Conservation (phyloP, 768 basidiomycete species). For the Kwoniella heveanensis region DNA sequence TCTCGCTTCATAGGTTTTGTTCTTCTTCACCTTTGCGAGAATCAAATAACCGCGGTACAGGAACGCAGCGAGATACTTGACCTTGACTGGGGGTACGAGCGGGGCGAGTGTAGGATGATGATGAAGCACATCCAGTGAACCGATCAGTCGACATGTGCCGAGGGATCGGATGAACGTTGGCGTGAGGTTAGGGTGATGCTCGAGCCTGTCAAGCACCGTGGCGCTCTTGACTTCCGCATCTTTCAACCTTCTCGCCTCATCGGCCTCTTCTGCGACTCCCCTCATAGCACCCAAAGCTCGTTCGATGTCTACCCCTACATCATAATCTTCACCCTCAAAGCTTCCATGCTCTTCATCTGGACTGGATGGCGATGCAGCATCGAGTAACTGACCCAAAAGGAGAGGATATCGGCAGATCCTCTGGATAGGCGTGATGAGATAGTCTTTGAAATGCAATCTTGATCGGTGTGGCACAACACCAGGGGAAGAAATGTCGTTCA, state of each 20-base stretch:
- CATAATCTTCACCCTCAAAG: constrained; percentile 23
- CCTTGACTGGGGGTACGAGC: constrained; percentile 62
- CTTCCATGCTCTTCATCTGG: constrained; percentile 22
- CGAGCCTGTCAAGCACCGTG: constrained; percentile 70
- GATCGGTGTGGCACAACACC: constrained; percentile 29
- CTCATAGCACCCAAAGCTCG: constrained; percentile 68
- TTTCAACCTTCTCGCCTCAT: constrained; percentile 73
- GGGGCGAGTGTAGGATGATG: constrained; percentile 64
- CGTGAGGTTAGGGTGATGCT: constrained; percentile 52
- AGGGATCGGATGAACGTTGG: constrained; percentile 62
- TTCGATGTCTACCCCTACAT: constrained; percentile 50
- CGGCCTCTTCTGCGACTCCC: constrained; percentile 72
- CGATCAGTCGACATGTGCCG: constrained; percentile 76
- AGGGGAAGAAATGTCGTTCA: constrained; percentile 30
- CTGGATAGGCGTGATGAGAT: constrained; percentile 96
- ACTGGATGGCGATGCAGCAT: constrained; percentile 24
- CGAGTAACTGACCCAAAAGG: constrained; percentile 72
- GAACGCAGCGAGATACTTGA: constrained; percentile 88
- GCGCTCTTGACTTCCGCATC: constrained; percentile 69
- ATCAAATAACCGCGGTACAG: constrained; percentile 87
- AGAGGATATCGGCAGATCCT: constrained; percentile 93
- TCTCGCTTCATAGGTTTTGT: constrained; percentile 73
- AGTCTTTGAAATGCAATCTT: constrained; percentile 65
- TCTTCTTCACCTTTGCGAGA: constrained; percentile 79
- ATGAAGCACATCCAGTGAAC: constrained; percentile 82